Percentiles rank a stretch among this genome's conserved stretches.
Conservation (phyloP, 202 grass and related monocot genomes). For the Zizania palustris region DNA sequence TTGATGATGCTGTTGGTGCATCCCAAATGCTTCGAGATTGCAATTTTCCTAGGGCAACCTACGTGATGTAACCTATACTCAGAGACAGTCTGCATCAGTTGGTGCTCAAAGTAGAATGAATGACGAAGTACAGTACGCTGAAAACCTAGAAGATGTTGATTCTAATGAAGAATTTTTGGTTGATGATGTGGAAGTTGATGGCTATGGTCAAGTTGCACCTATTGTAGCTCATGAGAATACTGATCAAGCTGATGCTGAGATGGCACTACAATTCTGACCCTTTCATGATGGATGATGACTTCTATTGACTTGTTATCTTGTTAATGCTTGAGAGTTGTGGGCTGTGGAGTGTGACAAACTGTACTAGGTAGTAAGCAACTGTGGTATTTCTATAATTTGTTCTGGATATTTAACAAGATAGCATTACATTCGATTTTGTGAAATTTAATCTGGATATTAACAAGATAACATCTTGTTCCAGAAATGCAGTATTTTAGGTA, state of each 20-base stretch:
- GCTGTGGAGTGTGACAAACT: too few species aligned
- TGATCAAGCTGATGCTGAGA: neutral
- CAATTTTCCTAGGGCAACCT: neutral
- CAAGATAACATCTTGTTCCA: too few species aligned
- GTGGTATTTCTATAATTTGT: too few species aligned
- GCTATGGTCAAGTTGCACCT: neutral
- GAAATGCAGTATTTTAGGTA: too few species aligned
- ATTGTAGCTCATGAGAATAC: neutral
- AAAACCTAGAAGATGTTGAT: neutral
- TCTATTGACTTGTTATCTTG: neutral
- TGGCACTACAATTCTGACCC: neutral
- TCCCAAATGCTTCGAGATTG: neutral
- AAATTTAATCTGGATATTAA: too few species aligned
- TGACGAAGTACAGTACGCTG: neutral
- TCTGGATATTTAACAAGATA: too few species aligned
- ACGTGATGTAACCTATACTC: neutral
- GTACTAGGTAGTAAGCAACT: too few species aligned
- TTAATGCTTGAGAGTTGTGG: too few species aligned
- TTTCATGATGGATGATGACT: neutral
- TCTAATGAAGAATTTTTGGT: neutral
- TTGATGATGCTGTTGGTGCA: neutral
- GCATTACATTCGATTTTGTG: too few species aligned
- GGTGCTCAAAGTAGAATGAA: neutral
- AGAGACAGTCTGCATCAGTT: neutral
- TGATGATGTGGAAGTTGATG: constrained; percentile 3